Evolutionary conservation across 768 basidiomycete species (phyloP).

Genomic region (Pulveroboletus sp.): DNA sequence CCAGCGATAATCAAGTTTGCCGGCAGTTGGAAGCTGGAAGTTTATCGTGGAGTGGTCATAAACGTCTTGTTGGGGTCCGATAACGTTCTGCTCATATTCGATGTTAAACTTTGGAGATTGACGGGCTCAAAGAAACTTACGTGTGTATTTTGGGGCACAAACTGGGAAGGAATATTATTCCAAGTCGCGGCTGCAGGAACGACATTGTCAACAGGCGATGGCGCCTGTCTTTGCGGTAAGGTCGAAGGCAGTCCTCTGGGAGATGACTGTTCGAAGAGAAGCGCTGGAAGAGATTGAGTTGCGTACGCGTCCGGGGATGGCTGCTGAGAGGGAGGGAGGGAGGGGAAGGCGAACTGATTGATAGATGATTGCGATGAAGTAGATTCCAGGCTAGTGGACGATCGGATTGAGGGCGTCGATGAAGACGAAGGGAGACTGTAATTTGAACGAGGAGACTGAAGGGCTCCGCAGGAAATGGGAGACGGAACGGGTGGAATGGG

Average conservation of each 20-base stretch:
- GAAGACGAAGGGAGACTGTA: conserved; percentile 13
- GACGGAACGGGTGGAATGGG: conserved; percentile 52
- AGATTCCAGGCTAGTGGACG: conserved; percentile 17
- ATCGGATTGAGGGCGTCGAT: conserved; percentile 6
- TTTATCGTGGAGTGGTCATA: conserved; percentile 12
- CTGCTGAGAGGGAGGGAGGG: conserved; percentile 10
- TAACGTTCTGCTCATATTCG: conserved; percentile 6
- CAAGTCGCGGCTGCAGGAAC: conserved; percentile 3
- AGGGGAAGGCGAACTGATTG: not conserved
- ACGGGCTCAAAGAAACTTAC: conserved; percentile 4
- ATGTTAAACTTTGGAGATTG: conserved; percentile 9
- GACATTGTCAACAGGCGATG: not conserved
- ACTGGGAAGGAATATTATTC: conserved; percentile 6
- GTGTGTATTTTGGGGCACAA: conserved; percentile 6
- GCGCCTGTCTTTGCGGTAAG: conserved; percentile 2
- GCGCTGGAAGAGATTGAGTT: conserved; percentile 3
- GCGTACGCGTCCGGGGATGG: conserved; percentile 11
- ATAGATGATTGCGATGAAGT: conserved; percentile 11
- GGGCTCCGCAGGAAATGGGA: conserved; percentile 28
- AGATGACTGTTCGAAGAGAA: conserved; percentile 4
- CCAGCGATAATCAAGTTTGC: no score
- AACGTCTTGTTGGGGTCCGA: conserved; percentile 1
- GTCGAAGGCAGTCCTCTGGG: not conserved
- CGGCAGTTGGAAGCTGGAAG: conserved; percentile 29
- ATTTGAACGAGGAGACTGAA: conserved; percentile 13